These are phyloP conservation scores for Microcera coccophila DNA, from an alignment of 2,329 filamentous ascomycete genomes.

Conservation along the genomic window DNA sequence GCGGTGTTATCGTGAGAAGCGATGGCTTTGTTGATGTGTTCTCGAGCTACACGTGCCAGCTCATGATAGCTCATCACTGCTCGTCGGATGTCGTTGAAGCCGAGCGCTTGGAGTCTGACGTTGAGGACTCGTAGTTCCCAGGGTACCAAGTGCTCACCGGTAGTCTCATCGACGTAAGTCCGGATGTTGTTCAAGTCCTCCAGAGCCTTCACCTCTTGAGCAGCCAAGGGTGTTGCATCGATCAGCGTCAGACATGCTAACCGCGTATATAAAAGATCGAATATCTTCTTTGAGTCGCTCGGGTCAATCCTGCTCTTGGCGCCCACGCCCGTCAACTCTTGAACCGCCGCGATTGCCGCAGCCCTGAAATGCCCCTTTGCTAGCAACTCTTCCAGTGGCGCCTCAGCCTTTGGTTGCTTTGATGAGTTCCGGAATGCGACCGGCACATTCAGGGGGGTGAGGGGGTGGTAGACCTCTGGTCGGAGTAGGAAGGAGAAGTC, in stretches of 20 bases:
- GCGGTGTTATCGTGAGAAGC: slow-evolving; percentile 49
- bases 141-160: slow-evolving; percentile 65
- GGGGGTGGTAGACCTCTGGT: slow-evolving; percentile 76
- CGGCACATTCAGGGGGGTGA: slow-evolving; percentile 61
- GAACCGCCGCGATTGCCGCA: slow-evolving; percentile 65
- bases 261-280: slow-evolving; percentile 74
- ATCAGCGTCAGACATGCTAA: slow-evolving; percentile 79
- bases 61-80: slow-evolving; percentile 91
- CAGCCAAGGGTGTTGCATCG: slow-evolving; percentile 65
- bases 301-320: slow-evolving; percentile 45
- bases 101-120: slow-evolving; percentile 79
- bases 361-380: slow-evolving; percentile 72
- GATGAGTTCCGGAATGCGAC: slow-evolving; percentile 65
- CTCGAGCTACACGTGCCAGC: slow-evolving; percentile 72
- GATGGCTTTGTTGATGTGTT: slow-evolving; percentile 49
- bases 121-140: slow-evolving; percentile 83
- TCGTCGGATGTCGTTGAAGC: slow-evolving; percentile 77
- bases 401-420: slow-evolving; percentile 58
- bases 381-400: slow-evolving; percentile 66
- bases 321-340: slow-evolving; percentile 52
- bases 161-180: slow-evolving; percentile 54
- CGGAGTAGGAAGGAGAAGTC: slow-evolving; percentile 79
- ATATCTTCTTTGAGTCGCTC: slow-evolving; percentile 62
- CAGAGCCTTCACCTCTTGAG: slow-evolving; percentile 61
- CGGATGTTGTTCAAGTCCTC: slow-evolving; percentile 56